Percentiles rank a stretch among this genome's conserved stretches.
Conservation (phyloP, 805 yeast species). For the Hanseniaspora pseudoguilliermondii region DNA sequence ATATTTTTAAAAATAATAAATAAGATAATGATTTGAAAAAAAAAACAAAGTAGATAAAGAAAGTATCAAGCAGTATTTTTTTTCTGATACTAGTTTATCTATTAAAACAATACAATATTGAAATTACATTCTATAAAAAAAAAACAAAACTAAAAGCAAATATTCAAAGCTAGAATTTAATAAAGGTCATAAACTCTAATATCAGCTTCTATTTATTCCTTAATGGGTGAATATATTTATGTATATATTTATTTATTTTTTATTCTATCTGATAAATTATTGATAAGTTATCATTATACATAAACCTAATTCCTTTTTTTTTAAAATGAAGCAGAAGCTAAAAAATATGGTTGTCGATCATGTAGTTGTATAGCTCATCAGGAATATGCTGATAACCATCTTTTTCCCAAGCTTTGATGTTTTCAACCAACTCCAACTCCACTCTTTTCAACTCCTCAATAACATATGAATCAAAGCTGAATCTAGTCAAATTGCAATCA, state of each 20-base stretch:
- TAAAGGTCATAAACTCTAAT: not conserved
- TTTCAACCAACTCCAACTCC: slow-evolving; percentile 14
- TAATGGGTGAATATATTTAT: slow-evolving; percentile 8
- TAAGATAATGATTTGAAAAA: not conserved
- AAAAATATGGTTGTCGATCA: not conserved
- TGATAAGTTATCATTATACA: not conserved
- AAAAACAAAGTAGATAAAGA: not conserved
- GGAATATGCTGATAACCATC: slow-evolving; percentile 26
- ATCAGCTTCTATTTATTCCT: not conserved
- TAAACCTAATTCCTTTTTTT: not conserved
- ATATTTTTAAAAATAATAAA: not conserved
- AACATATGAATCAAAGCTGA: slow-evolving; percentile 12
- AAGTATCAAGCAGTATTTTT: too few relatives aligned
- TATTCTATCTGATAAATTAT: not conserved
- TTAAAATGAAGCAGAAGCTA: not conserved
- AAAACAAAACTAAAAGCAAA: not conserved
- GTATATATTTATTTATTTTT: not conserved
- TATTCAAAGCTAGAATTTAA: not conserved
- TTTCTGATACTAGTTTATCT: too few relatives aligned
- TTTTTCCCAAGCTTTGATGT: slow-evolving; percentile 23
- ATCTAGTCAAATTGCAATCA: not conserved
- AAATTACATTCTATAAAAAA: not conserved
- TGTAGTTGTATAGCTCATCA: slow-evolving; percentile 24
- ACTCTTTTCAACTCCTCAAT: slow-evolving; percentile 4
- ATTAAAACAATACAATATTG: not conserved